A percentile compares a stretch with the other conserved stretches of the same genome.
These are phyloP conservation scores for Dryadomyces sulphureus DNA, from an alignment of 2,329 filamentous ascomycete species.

Conservation along the genomic window DNA sequence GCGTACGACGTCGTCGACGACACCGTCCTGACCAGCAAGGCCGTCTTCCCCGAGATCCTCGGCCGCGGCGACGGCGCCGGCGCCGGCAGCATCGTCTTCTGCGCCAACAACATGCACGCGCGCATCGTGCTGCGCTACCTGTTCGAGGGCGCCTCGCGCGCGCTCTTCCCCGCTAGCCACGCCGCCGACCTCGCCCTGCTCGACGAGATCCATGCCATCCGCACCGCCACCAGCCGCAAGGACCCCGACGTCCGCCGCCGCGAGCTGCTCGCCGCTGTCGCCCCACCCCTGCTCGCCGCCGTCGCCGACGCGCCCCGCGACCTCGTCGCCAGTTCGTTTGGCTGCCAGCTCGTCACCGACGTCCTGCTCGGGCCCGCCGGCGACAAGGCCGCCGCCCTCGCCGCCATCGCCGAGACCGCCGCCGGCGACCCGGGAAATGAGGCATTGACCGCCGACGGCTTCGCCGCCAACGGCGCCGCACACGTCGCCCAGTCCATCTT, in stretches of 20 bases:
- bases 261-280: conserved; percentile 62
- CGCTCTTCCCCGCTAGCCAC: conserved; percentile 46
- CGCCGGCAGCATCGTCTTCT: conserved; percentile 47
- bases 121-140: conserved; percentile 64
- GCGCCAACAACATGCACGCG: conserved; percentile 51
- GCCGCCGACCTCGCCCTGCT: conserved; percentile 56
- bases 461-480: conserved; percentile 16
- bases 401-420: conserved; percentile 52
- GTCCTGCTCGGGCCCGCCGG: conserved; percentile 62
- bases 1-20: conserved; percentile 90
- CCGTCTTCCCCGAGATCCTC: conserved; percentile 75
- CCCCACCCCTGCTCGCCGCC: conserved; percentile 58
- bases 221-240: conserved; percentile 83
- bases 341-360: conserved; percentile 74
- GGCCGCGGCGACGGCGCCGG: conserved; percentile 52
- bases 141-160: conserved; percentile 52
- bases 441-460: not conserved
- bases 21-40: conserved; percentile 74
- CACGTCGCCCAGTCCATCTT: conserved; percentile 48
- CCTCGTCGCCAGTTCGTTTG: conserved; percentile 62
- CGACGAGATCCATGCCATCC: conserved; percentile 62
- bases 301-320: conserved; percentile 53
- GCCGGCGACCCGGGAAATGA: conserved; percentile 24
- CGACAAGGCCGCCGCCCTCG: conserved; percentile 61
- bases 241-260: conserved; percentile 59